phyloP scores from a whole-genome alignment of 352 stramenopile species.

The Phytophthora multivora region DNA sequence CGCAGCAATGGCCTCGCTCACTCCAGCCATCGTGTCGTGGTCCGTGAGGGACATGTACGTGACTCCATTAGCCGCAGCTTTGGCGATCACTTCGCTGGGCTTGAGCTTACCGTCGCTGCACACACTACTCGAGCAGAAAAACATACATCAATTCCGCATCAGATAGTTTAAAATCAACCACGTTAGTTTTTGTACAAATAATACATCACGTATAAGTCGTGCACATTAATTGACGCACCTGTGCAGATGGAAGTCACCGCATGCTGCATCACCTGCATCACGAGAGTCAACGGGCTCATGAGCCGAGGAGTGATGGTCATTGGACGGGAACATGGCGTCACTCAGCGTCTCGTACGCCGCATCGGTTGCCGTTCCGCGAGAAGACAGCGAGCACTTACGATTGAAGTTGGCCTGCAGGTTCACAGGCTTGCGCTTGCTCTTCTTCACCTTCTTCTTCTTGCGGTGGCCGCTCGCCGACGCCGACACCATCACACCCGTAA shows the following conservation, averaged over 20 bases:
- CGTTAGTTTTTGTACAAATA: slow-evolving; percentile 1
- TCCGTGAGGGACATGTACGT: slow-evolving; percentile 86
- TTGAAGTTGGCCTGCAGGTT: slow-evolving; percentile 86
- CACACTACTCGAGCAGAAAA: slow-evolving; percentile 40
- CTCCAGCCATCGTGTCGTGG: slow-evolving; percentile 87
- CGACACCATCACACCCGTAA: slow-evolving; percentile 51
- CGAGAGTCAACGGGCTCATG: slow-evolving; percentile 30
- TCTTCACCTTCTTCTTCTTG: slow-evolving; percentile 82
- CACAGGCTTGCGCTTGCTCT: slow-evolving; percentile 82
- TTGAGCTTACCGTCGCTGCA: slow-evolving; percentile 86
- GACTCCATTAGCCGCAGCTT: slow-evolving; percentile 79
- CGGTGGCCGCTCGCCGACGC: slow-evolving; percentile 48
- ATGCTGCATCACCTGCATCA: slow-evolving; percentile 60
- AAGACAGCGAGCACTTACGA: slow-evolving; percentile 69
- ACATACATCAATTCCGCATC: slow-evolving; percentile 6
- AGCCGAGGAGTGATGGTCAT: slow-evolving; percentile 42
- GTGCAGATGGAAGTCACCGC: slow-evolving; percentile 86
- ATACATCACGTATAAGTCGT: slow-evolving; percentile 5
- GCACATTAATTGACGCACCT: slow-evolving; percentile 45
- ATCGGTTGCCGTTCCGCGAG: not conserved
- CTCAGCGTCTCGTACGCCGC: slow-evolving; percentile 40
- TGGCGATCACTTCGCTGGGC: slow-evolving; percentile 73
- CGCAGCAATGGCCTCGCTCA: slow-evolving; percentile 70
- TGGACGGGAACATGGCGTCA: slow-evolving; percentile 83
- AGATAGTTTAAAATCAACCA: not conserved